Conservation (phyloP, 495 filamentous ascomycete genomes). For the Cryomyces minteri region DNA sequence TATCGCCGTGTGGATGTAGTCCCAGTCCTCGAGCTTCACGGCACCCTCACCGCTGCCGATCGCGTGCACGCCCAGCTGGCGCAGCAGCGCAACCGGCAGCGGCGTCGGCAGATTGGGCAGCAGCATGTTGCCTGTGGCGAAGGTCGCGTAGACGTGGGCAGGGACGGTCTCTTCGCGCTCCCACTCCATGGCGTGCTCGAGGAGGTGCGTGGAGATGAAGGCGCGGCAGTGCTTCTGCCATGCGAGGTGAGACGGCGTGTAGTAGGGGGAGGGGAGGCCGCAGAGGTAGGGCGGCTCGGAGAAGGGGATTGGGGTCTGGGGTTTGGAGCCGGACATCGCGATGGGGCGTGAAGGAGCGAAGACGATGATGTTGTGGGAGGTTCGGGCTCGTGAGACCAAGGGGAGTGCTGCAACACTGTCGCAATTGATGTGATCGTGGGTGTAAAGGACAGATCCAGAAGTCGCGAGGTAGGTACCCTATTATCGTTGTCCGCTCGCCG, state of each 20-base stretch:
- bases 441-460: no score
- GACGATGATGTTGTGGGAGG: no score
- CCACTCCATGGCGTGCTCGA: constrained; percentile 44
- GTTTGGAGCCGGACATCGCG: no score
- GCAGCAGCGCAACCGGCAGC: constrained; percentile 47
- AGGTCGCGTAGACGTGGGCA: constrained; percentile 38
- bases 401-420: no score
- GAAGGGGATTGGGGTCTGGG: constrained; percentile 35
- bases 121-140: constrained; percentile 33
- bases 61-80: constrained; percentile 41
- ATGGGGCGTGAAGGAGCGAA: no score
- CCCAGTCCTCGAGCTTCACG: constrained; percentile 55
- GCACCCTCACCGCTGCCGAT: constrained; percentile 30
- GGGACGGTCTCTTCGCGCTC: constrained; percentile 43
- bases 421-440: no score
- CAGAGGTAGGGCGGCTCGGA: constrained; percentile 54
- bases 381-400: no score
- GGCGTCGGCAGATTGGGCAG: constrained; percentile 46
- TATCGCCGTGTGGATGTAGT: constrained; percentile 52
- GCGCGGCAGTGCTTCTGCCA: constrained; percentile 52
- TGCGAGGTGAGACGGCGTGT: constrained; percentile 34
- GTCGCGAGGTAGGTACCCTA: no score
- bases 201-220: constrained; percentile 41
- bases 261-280: constrained; percentile 53
- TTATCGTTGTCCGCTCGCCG: no score